Percentiles rank a stretch among this genome's conserved stretches.
phyloP scores from a whole-genome alignment of 2,329 filamentous ascomycete species.

The Albifimbria verrucaria region DNA sequence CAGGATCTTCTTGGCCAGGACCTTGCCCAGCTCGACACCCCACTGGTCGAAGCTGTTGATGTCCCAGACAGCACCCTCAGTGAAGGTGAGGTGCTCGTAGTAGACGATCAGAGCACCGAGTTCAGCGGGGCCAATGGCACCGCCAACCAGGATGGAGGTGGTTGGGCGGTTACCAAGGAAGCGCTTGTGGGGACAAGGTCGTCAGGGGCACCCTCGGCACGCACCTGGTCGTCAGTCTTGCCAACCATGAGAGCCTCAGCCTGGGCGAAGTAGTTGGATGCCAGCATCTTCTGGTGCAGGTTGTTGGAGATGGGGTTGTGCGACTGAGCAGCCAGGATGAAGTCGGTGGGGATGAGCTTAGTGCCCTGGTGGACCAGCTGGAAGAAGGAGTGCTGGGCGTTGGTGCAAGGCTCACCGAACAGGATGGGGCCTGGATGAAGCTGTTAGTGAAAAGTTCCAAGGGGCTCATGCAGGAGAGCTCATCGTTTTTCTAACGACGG shows the following conservation, averaged over 20 bases:
- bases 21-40: constrained; percentile 98
- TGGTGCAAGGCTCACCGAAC: constrained; percentile 97
- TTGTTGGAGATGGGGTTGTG: constrained; percentile 94
- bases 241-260: constrained; percentile 88
- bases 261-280: constrained; percentile 88
- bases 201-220: constrained; percentile 69
- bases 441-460: too few species aligned
- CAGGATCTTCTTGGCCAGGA: constrained; percentile 87
- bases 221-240: constrained; percentile 78
- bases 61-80: constrained; percentile 96
- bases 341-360: constrained; percentile 97
- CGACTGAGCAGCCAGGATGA: constrained; percentile 92
- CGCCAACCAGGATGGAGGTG: constrained; percentile 84
- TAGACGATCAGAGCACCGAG: constrained; percentile 95
- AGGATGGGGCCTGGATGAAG: constrained; percentile 65
- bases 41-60: constrained; percentile 99
- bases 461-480: too few species aligned
- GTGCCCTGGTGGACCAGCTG: constrained; percentile 98
- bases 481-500: too few species aligned
- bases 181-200: constrained; percentile 96
- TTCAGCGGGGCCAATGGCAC: constrained; percentile 90
- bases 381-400: constrained; percentile 99
- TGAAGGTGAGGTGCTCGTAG: constrained; percentile 98
- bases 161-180: constrained; percentile 98
- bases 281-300: constrained; percentile 94